Evolutionary conservation across 1,284 basidiomycete genomes (phyloP).

Genomic region (Peniophora sp.): DNA sequence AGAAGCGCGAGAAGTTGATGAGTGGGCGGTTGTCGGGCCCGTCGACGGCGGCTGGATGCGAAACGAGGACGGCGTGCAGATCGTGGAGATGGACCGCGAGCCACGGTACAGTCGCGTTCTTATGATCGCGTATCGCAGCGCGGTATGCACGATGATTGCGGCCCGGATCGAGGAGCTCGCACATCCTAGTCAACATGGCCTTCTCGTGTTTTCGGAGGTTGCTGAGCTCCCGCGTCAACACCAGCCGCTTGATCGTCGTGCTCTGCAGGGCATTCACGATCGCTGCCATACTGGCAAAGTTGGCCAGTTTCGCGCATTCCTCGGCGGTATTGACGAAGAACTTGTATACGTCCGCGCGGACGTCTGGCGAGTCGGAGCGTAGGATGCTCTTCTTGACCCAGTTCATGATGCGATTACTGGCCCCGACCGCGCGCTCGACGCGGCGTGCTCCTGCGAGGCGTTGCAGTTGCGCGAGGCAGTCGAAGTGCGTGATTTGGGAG

Average conservation of each 20-base stretch:
- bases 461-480: conserved; percentile 32
- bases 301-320: conserved; percentile 34
- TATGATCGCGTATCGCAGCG: conserved; percentile 19
- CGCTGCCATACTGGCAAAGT: conserved; percentile 34
- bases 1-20: conserved; percentile 36
- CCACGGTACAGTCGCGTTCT: conserved; percentile 24
- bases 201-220: conserved; percentile 20
- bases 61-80: conserved; percentile 21
- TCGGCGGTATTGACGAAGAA: conserved; percentile 36
- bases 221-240: conserved; percentile 22
- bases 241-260: conserved; percentile 21
- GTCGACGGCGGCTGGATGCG: conserved; percentile 18
- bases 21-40: conserved; percentile 23
- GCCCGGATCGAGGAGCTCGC: conserved; percentile 23
- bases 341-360: conserved; percentile 28
- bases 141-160: conserved; percentile 30
- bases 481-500: conserved; percentile 27
- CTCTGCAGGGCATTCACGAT: conserved; percentile 34
- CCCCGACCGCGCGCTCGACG: conserved; percentile 22
- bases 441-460: conserved; percentile 18
- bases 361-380: conserved; percentile 25
- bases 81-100: conserved; percentile 33
- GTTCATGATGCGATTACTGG: conserved; percentile 31
- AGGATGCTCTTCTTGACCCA: conserved; percentile 35
- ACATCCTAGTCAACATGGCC: conserved; percentile 24